Evolutionary conservation across 129 eudicot species (phyloP).

Genomic region (Centella asiatica): DNA sequence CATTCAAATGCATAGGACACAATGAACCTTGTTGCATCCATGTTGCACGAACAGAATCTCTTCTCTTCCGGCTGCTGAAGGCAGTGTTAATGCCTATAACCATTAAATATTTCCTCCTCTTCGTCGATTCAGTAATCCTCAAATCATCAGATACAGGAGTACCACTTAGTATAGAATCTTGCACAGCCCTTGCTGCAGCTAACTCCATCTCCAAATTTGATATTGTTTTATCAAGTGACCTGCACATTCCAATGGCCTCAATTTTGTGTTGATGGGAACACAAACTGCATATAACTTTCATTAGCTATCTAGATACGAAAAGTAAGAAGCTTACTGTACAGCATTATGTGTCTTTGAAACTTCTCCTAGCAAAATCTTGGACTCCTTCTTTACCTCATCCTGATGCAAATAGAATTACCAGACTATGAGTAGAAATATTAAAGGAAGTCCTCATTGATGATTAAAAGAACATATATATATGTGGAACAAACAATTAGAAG

Average conservation of each 20-base stretch:
- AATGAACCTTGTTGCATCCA: conserved; percentile 93
- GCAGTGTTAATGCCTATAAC: conserved; percentile 90
- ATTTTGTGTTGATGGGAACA: not conserved
- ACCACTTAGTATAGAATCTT: conserved; percentile 66
- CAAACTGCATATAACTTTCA: not conserved
- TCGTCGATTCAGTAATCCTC: conserved; percentile 33
- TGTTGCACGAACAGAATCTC: conserved; percentile 94
- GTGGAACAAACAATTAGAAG: not conserved
- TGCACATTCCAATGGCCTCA: conserved; percentile 14
- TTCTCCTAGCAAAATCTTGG: conserved; percentile 39
- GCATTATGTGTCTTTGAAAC: conserved; percentile 58
- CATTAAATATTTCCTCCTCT: conserved; percentile 76
- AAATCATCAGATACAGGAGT: conserved; percentile 57
- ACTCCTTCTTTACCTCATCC: conserved; percentile 37
- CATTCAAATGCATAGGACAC: not conserved
- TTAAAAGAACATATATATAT: not conserved
- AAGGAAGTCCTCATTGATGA: not conserved
- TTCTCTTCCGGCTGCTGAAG: conserved; percentile 83
- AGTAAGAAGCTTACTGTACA: conserved; percentile 46
- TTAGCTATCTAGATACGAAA: not conserved
- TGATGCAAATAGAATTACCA: conserved; percentile 10
- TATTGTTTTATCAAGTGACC: conserved; percentile 60
- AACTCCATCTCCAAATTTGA: conserved; percentile 90
- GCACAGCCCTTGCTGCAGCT: conserved; percentile 92
- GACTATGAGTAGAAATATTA: not conserved